Conservation (phyloP, 2,329 filamentous ascomycete species). For the Magnaporthiopsis rhizophila region DNA sequence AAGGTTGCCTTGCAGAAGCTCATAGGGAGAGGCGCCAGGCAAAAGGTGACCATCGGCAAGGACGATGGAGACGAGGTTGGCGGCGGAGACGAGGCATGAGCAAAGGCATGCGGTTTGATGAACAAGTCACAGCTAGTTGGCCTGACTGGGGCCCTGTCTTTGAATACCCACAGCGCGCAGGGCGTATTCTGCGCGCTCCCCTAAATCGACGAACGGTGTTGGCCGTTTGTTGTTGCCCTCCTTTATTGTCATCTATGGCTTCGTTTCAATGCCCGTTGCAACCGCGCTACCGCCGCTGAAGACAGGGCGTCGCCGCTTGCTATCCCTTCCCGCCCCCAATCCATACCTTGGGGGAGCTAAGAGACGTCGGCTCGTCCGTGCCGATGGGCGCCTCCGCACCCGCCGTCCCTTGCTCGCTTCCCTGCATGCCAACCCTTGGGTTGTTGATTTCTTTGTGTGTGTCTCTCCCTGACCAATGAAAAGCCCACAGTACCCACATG, state of each 20-base stretch:
- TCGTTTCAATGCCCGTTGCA: not conserved
- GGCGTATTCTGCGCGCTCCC: not conserved
- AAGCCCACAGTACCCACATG: not conserved
- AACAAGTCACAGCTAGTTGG: conserved; percentile 4
- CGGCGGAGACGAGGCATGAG: not conserved
- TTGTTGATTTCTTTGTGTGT: not conserved
- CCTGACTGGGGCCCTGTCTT: not conserved
- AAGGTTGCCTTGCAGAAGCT: conserved; percentile 86
- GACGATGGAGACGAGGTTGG: conserved; percentile 5
- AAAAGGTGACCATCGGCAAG: conserved; percentile 1
- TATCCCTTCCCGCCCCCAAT: not conserved
- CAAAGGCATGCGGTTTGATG: conserved; percentile 8
- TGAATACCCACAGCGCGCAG: not conserved
- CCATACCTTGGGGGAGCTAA: not conserved
- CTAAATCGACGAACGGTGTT: not conserved
- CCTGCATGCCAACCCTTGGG: not conserved
- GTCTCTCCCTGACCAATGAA: not conserved
- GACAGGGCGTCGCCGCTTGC: not conserved
- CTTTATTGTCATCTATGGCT: not conserved
- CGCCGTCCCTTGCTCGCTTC: not conserved
- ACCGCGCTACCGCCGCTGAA: too few species aligned
- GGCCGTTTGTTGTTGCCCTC: not conserved
- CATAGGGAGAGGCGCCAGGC: conserved; percentile 49
- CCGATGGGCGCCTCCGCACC: not conserved
- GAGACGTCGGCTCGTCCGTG: not conserved